Conservation (phyloP, 108 stramenopile species). For the Discostella stelligeroides region DNA sequence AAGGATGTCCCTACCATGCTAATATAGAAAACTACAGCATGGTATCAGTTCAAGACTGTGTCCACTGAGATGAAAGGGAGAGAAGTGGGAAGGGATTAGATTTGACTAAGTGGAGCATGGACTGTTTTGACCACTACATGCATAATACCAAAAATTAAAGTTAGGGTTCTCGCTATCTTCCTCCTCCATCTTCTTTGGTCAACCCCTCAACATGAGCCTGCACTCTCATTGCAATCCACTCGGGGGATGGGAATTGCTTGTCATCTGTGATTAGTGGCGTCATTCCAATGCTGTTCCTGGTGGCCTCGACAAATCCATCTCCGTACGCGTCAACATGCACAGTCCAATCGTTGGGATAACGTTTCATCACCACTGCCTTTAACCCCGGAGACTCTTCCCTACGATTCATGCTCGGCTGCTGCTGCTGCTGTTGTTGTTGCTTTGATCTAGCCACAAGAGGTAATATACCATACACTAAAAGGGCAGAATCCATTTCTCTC, state of each 20-base stretch:
- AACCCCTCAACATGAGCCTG: slow-evolving; percentile 34
- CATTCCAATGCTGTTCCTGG: not conserved
- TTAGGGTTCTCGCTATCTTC: too few species aligned
- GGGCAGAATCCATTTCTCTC: slow-evolving; percentile 22
- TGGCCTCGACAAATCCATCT: slow-evolving; percentile 35
- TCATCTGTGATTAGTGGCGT: not conserved
- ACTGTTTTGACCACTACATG: too few species aligned
- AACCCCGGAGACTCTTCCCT: slow-evolving; percentile 10
- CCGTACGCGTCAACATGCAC: slow-evolving; percentile 38
- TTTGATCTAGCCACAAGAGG: slow-evolving; percentile 27
- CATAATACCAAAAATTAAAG: too few species aligned
- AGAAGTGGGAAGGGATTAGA: too few species aligned
- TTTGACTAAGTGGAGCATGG: too few species aligned
- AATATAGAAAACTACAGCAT: too few species aligned
- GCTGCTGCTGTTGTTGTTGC: not conserved
- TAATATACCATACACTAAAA: slow-evolving; percentile 25
- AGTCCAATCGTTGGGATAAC: slow-evolving; percentile 41
- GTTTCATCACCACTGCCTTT: slow-evolving; percentile 53
- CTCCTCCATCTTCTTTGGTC: too few species aligned
- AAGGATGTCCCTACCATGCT: too few species aligned
- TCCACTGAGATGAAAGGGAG: too few species aligned
- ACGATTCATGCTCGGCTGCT: not conserved
- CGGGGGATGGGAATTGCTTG: slow-evolving; percentile 26
- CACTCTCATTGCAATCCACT: slow-evolving; percentile 31
- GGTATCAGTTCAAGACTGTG: too few species aligned